These are phyloP conservation scores for Primulina tabacum DNA, from an alignment of 257 asterid species.

Conservation along the genomic window DNA sequence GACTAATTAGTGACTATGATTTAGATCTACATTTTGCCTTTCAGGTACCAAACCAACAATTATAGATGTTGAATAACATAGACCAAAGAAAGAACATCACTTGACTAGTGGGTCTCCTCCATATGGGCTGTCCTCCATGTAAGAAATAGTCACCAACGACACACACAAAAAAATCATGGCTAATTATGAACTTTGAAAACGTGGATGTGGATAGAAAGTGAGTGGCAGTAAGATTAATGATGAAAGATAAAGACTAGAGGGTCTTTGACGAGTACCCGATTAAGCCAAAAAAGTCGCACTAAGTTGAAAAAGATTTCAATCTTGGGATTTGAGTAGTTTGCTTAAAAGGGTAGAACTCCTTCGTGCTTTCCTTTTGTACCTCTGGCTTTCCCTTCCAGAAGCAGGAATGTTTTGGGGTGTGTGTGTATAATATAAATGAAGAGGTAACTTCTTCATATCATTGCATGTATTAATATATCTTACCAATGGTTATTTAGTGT, in stretches of 20 bases:
- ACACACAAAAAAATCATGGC: constrained; percentile 9
- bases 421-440: no score
- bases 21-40: neutral
- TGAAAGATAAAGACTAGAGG: constrained; percentile 25
- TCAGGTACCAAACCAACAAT: neutral
- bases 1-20: neutral
- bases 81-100: no score
- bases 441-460: no score
- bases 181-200: constrained; percentile 39
- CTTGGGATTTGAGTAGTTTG: constrained; percentile 23
- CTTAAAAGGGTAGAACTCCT: constrained; percentile 28
- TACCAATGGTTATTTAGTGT: no score
- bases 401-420: constrained; percentile 14
- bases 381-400: constrained; percentile 26
- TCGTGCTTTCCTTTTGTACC: constrained; percentile 19
- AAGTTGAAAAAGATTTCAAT: constrained; percentile 23
- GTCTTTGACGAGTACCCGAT: constrained; percentile 22
- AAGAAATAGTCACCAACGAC: constrained; percentile 23
- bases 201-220: constrained; percentile 13
- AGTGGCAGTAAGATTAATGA: constrained; percentile 17
- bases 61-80: no score
- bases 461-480: no score
- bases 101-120: neutral
- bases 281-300: constrained; percentile 9
- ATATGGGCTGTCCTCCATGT: constrained; percentile 11